Percentiles rank a stretch among this genome's conserved stretches.
These are phyloP conservation scores for Calocera viscosa DNA, from an alignment of 768 basidiomycete genomes.

Conservation along the genomic window DNA sequence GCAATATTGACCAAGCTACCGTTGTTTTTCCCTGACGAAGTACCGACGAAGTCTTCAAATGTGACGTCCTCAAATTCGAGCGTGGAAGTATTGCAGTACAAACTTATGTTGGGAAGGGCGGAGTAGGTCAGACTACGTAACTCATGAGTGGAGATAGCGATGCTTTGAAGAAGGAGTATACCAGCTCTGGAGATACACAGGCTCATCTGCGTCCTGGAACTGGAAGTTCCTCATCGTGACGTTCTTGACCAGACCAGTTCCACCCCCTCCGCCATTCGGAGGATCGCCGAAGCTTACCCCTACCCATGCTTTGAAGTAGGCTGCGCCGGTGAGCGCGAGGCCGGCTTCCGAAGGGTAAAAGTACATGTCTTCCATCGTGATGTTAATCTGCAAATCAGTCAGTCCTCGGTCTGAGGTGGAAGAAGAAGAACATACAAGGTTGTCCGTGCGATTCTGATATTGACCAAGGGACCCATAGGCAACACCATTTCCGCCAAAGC, in stretches of 20 bases:
- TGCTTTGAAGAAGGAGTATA: not conserved
- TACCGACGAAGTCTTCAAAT: not conserved
- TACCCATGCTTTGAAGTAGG: conserved; percentile 32
- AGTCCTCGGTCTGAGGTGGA: not conserved
- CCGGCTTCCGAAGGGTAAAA: conserved; percentile 10
- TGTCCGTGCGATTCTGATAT: conserved; percentile 21
- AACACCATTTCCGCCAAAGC: conserved; percentile 31
- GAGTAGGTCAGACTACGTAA: not conserved
- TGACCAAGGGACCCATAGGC: conserved; percentile 33
- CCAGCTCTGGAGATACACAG: not conserved
- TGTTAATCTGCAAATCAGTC: not conserved
- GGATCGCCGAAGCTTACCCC: conserved; percentile 26
- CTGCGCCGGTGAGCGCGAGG: conserved; percentile 22
- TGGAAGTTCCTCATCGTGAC: conserved; percentile 12
- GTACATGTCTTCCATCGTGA: not conserved
- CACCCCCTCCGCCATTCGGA: conserved; percentile 30
- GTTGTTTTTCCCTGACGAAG: not conserved
- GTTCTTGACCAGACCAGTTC: conserved; percentile 26
- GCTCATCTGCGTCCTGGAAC: not conserved
- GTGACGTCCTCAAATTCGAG: not conserved
- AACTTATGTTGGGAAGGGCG: not conserved
- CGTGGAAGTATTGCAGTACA: not conserved
- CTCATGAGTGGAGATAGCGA: not conserved
- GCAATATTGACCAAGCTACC: not conserved
- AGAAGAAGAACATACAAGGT: not conserved